Evolutionary conservation across 2,329 filamentous ascomycete genomes (phyloP).

Genomic region (Colletotrichum trifolii): DNA sequence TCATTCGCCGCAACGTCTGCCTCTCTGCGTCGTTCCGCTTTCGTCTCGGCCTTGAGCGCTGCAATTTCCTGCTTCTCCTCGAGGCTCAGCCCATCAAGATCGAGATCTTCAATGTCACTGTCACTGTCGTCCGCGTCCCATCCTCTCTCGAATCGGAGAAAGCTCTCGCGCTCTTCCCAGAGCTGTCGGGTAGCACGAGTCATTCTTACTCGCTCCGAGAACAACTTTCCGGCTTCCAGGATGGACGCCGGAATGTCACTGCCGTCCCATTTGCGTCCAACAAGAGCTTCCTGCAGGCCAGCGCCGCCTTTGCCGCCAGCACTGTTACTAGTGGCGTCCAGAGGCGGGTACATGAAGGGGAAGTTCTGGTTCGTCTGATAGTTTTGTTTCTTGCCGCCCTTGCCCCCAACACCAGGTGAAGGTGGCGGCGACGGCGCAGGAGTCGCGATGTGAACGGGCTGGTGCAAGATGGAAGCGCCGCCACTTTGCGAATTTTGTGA

Average conservation of each 20-base stretch:
- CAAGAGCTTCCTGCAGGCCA: slow-evolving; percentile 80
- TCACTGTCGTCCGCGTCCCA: slow-evolving; percentile 73
- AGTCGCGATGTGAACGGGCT: slow-evolving; percentile 98
- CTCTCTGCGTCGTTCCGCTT: slow-evolving; percentile 41
- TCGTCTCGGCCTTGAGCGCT: slow-evolving; percentile 54
- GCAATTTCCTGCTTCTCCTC: slow-evolving; percentile 56
- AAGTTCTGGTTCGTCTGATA: slow-evolving; percentile 99
- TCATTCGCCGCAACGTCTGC: slow-evolving; percentile 42
- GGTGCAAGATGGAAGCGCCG: slow-evolving; percentile 86
- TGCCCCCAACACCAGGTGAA: slow-evolving; percentile 86
- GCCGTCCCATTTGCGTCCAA: slow-evolving; percentile 91
- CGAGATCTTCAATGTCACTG: slow-evolving; percentile 59
- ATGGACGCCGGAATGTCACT: slow-evolving; percentile 94
- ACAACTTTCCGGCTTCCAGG: slow-evolving; percentile 91
- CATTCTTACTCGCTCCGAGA: slow-evolving; percentile 90
- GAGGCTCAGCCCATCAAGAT: slow-evolving; percentile 55
- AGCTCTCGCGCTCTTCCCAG: slow-evolving; percentile 93
- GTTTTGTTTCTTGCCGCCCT: slow-evolving; percentile 97
- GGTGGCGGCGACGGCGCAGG: slow-evolving; percentile 95
- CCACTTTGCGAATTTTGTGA: slow-evolving; percentile 65
- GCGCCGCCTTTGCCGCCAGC: slow-evolving; percentile 90
- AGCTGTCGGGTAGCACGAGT: slow-evolving; percentile 91
- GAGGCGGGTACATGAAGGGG: slow-evolving; percentile 94
- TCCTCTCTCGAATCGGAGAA: slow-evolving; percentile 90
- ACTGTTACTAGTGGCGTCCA: slow-evolving; percentile 89